These are phyloP conservation scores for Coemansia sp. DNA, from an alignment of 192 early-diverging fungal species.

Conservation along the genomic window DNA sequence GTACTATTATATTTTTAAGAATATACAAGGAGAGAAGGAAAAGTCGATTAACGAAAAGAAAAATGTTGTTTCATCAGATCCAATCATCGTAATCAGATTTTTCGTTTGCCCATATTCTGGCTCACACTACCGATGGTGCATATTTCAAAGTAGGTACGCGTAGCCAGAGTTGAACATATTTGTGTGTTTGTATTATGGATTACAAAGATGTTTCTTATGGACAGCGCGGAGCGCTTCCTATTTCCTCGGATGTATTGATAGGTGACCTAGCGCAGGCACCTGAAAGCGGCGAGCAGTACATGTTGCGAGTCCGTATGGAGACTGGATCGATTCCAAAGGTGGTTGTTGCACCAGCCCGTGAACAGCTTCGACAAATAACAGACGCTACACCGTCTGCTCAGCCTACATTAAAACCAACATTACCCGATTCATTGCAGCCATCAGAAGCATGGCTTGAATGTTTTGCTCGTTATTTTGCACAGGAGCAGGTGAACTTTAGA, in stretches of 20 bases:
- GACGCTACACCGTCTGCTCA: too few relatives aligned
- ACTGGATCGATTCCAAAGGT: slow-evolving; percentile 26
- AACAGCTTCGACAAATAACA: slow-evolving; percentile 7
- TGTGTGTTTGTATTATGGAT: neutral
- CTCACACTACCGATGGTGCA: neutral
- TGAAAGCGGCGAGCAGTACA: slow-evolving; percentile 47
- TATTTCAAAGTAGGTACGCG: neutral
- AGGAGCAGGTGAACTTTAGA: slow-evolving; percentile 11
- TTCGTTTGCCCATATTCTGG: neutral
- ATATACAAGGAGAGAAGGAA: neutral
- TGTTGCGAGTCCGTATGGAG: slow-evolving; percentile 44
- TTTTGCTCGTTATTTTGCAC: slow-evolving; percentile 13
- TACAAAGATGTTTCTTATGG: slow-evolving; percentile 11
- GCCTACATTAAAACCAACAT: neutral
- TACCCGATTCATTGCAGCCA: slow-evolving; percentile 11
- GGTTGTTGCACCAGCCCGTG: slow-evolving; percentile 16
- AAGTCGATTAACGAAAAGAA: slow-evolving; percentile 1
- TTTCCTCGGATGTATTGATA: slow-evolving; percentile 14
- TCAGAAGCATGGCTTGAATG: slow-evolving; percentile 18
- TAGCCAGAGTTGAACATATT: neutral
- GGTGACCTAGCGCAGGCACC: slow-evolving; percentile 37
- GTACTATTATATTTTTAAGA: neutral
- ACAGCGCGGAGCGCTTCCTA: slow-evolving; percentile 35
- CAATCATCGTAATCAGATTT: neutral
- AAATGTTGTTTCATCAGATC: neutral